Base-by-base conservation (phyloP, 2,329 filamentous ascomycete genomes). In the Tolypocladium cylindrosporum region DNA sequence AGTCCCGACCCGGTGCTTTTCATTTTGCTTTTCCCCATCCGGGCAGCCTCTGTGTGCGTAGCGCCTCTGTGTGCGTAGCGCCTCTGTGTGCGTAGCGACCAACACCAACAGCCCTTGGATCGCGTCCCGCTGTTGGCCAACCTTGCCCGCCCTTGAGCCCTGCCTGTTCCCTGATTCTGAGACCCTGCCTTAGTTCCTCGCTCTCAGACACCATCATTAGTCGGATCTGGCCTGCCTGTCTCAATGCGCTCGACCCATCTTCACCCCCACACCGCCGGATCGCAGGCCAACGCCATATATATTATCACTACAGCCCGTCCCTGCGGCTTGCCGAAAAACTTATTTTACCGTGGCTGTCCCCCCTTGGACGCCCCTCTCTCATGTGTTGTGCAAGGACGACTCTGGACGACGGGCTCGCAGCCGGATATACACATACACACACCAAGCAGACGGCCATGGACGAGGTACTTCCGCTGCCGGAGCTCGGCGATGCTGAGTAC, bases 401-500 rank as follows among this genome's bases (percentile, higher is more conserved):
- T n/a, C 31, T 37, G 19, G 9, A 37, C 31, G 19, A 21, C 48
- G n/a, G 3, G 10, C 4, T 11, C 31, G 34, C 9, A 42, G 41
- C 19, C 10, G 19, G 19, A 36, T 10, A 6, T 10, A 52, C 31
- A 19, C 6, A 21, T 21, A 36, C 24, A 27, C 24, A 31, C 27
- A 31, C 48, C 9, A 34, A 19, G 11, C 21, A 52, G 27, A 39
- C 24, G 51, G 34, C 41, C 42, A 62, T 61, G 58, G 59, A 61
- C 37, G 55, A 54, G 37, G 9, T 19, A 11, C 6, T 37, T n/a
- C 56, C 57, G 19, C 58, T 69, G n/a, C 69, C 73, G 57, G 75
- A 79, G 60, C 68, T 77, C 51, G 67, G 66, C 64, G 73, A 78
- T 50, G 65, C 63, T 56, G 69, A 70, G 37, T 79, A 77, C 59